These are phyloP conservation scores for Apiospora aurea DNA, from an alignment of 2,329 filamentous ascomycete species.

Conservation along the genomic window DNA sequence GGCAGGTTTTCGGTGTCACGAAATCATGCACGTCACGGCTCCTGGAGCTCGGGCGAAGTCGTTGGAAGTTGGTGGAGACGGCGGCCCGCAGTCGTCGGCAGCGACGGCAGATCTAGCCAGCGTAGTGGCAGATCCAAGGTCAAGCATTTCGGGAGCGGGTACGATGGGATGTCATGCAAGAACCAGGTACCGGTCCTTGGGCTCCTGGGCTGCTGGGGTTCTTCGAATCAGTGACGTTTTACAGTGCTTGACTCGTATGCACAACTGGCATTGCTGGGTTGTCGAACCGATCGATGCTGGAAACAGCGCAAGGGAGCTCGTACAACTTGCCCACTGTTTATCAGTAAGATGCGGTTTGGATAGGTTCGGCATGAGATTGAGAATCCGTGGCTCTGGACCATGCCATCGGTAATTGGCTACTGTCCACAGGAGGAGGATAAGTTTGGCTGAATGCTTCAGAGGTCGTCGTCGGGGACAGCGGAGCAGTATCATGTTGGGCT, in stretches of 20 bases:
- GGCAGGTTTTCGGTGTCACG: neutral
- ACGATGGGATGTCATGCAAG: constrained; percentile 9
- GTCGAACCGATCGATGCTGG: neutral
- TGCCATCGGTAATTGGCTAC: too few species aligned
- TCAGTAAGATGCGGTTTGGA: neutral
- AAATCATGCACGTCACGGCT: constrained; percentile 12
- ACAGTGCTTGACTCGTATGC: neutral
- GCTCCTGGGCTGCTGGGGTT: neutral
- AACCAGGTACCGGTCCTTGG: constrained; percentile 23
- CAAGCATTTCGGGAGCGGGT: constrained; percentile 13
- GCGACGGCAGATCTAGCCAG: constrained; percentile 14
- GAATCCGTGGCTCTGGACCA: neutral
- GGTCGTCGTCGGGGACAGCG: neutral
- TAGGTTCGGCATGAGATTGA: neutral
- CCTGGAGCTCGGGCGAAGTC: constrained; percentile 5
- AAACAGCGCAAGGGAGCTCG: neutral
- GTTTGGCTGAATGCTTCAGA: neutral
- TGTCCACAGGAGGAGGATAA: neutral
- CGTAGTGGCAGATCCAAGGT: constrained; percentile 5
- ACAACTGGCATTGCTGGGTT: neutral
- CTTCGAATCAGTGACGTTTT: neutral
- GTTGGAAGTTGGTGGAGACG: neutral
- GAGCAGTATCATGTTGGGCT: neutral
- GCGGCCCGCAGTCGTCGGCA: constrained; percentile 2
- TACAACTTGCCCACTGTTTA: neutral